Conservation (phyloP, 78 protist species). For the Carpediemonas membranifera region DNA sequence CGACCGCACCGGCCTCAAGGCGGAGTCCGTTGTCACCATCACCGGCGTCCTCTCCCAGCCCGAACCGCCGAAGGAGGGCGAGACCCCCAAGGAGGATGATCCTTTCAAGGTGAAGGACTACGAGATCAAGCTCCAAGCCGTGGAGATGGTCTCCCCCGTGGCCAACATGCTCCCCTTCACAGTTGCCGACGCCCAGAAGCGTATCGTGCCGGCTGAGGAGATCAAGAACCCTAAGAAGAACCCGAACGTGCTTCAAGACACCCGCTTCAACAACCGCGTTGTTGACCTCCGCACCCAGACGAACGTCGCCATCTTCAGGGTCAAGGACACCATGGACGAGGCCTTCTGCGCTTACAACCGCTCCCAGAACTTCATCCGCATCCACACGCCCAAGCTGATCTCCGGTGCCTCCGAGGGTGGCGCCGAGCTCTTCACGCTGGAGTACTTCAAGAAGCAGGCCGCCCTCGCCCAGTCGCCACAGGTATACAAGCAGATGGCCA, state of each 20-base stretch:
- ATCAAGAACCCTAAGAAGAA: neutral
- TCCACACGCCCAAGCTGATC: conserved; percentile 82
- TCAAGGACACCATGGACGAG: neutral
- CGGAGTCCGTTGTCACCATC: too few species aligned
- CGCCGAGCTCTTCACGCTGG: conserved; percentile 92
- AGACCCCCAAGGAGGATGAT: neutral
- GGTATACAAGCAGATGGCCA: conserved; percentile 92
- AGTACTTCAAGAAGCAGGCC: conserved; percentile 20
- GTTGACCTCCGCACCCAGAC: conserved; percentile 12
- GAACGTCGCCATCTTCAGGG: conserved; percentile 6
- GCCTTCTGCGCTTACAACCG: conserved; percentile 4
- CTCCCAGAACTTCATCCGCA: conserved; percentile 71
- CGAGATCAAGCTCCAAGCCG: conserved; percentile 65
- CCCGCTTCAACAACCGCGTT: conserved; percentile 8
- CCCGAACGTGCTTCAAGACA: neutral
- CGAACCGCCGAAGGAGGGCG: too few species aligned
- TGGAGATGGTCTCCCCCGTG: conserved; percentile 71
- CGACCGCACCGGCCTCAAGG: too few species aligned
- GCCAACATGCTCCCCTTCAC: neutral
- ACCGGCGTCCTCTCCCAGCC: too few species aligned
- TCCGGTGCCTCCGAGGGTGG: conserved; percentile 92
- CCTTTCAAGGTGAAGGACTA: conserved; percentile 76
- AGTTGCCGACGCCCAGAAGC: neutral
- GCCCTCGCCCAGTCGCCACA: conserved; percentile 8
- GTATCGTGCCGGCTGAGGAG: neutral